Base-by-base conservation (phyloP, 139 green algal species). In the Choricystis sp. region DNA sequence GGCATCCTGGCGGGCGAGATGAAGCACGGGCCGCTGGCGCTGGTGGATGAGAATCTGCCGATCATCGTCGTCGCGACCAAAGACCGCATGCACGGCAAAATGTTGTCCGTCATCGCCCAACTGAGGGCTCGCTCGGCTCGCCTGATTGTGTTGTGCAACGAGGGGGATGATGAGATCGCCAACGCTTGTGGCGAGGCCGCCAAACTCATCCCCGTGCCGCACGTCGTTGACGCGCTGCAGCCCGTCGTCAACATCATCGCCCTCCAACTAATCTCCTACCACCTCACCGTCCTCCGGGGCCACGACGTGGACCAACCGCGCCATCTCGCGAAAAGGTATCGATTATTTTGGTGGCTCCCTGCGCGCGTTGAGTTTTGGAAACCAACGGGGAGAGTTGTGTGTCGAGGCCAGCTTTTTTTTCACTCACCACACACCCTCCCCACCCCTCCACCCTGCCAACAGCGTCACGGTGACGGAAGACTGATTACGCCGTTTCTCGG, bases 1-100 rank as follows among this genome's bases (percentile, higher is more conserved):
- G 92, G 91, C 68, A 95, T 98, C 66, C 77, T 96, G 56, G 89
- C 92, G n/a, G 92, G 92, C 0, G 92, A 98, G 79, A 94, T 98
- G 84, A 98, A 98, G 84, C 92, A 98, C 73, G 91, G 92, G 0
- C 90, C 92, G 1, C 80, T 98, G 56, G 92, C 92, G 24, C 79
- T 98, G 19, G 86, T 98, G 29, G 92, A 98, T 64, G 84, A 95
- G 70, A 81, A 77, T 29, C 73, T 98, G 76, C 90, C 92, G 55
- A 87, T 96, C 64, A 77, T 98, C 2, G 87, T 98, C 26, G 68
- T 98, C 1, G 83, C 85, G 14, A 96, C 88, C 1, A 61, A 57
- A 2, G 83, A 88, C 71, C 66, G 56, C 31, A 89, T 89, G 82
- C 76, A 86, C 77, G 75, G 67, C 49, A 96, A 96, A 80, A 96